Percentiles rank a stretch among this genome's conserved stretches.
These are phyloP conservation scores for Lanmaoa pseudosensibilis DNA, from an alignment of 768 basidiomycete genomes.

Conservation along the genomic window DNA sequence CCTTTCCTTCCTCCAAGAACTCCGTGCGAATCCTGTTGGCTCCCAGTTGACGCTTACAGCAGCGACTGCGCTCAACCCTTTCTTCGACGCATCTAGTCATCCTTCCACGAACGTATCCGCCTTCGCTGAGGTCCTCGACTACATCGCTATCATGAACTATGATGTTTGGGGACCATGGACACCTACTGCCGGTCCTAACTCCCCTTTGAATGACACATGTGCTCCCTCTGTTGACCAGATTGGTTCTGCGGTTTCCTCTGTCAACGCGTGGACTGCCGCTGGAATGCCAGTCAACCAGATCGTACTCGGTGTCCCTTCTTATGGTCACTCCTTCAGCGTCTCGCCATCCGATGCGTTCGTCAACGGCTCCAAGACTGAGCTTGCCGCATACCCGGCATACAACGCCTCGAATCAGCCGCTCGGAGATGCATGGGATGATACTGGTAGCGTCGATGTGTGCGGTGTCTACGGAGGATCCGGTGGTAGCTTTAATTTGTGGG, in stretches of 20 bases:
- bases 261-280: conserved; percentile 70
- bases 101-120: conserved; percentile 59
- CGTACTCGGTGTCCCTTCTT: conserved; percentile 78
- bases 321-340: conserved; percentile 71
- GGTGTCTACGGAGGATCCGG: conserved; percentile 46
- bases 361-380: conserved; percentile 31
- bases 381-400: conserved; percentile 52
- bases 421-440: conserved; percentile 61
- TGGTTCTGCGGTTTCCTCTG: conserved; percentile 74
- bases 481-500: conserved; percentile 61
- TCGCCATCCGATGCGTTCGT: conserved; percentile 38
- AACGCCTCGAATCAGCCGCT: conserved; percentile 40
- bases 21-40: conserved; percentile 54
- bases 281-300: conserved; percentile 74
- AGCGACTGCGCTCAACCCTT: conserved; percentile 65
- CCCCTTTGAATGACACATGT: conserved; percentile 79
- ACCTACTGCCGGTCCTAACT: conserved; percentile 65
- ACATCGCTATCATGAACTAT: conserved; percentile 63
- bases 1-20: conserved; percentile 69
- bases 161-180: conserved; percentile 46
- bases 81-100: conserved; percentile 52
- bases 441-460: conserved; percentile 51
- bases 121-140: conserved; percentile 65
- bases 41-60: conserved; percentile 63
- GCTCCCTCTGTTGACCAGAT: conserved; percentile 52